Evolutionary conservation across 805 yeast genomes (phyloP).

Genomic region (Candida sphagnicola): DNA sequence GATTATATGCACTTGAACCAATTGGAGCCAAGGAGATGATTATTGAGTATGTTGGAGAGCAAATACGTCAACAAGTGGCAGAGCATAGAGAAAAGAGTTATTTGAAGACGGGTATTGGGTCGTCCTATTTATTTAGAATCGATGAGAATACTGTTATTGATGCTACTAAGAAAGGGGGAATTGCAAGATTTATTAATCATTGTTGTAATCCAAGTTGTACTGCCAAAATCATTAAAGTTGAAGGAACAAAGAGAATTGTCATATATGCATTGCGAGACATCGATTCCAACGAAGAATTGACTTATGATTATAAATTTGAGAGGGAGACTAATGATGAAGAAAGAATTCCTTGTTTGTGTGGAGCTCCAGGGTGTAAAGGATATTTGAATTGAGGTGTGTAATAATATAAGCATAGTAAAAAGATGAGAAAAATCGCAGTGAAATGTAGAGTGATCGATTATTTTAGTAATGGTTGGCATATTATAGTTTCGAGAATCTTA

Average conservation of each 20-base stretch:
- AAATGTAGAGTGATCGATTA: too few relatives aligned
- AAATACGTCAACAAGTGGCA: constrained; percentile 89
- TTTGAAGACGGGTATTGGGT: constrained; percentile 88
- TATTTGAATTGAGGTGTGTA: constrained; percentile 55
- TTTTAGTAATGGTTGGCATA: too few relatives aligned
- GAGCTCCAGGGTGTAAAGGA: constrained; percentile 93
- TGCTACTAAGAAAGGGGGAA: constrained; percentile 96
- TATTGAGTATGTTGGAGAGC: constrained; percentile 95
- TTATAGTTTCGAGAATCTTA: too few relatives aligned
- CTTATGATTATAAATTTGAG: constrained; percentile 95
- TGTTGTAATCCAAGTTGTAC: constrained; percentile 98
- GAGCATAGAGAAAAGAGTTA: constrained; percentile 87
- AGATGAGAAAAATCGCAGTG: not conserved
- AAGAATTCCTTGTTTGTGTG: constrained; percentile 88
- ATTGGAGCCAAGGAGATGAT: constrained; percentile 97
- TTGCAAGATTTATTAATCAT: constrained; percentile 94
- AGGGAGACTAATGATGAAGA: constrained; percentile 85
- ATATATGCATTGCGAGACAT: constrained; percentile 90
- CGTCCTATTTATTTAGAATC: constrained; percentile 86
- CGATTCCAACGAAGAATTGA: constrained; percentile 83
- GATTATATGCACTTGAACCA: constrained; percentile 90
- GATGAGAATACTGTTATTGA: constrained; percentile 95
- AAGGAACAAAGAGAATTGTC: constrained; percentile 89
- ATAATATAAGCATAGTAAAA: not conserved
- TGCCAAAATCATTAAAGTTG: constrained; percentile 93